A percentile compares a stretch with the other conserved stretches of the same genome.
These are phyloP conservation scores for Darksidea phi DNA, from an alignment of 495 filamentous ascomycete genomes.

Conservation along the genomic window DNA sequence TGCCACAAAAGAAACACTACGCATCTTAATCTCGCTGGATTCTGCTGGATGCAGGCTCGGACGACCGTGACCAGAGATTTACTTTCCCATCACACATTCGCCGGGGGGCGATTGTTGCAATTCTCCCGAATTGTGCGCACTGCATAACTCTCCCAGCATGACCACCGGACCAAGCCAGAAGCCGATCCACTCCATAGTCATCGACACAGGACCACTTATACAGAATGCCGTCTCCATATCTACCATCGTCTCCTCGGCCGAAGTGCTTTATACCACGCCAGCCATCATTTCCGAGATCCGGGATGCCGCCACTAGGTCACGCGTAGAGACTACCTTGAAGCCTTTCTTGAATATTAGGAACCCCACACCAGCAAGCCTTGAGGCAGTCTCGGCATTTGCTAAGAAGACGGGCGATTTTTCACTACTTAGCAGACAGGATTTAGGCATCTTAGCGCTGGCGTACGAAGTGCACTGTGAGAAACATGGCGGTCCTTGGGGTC, in stretches of 20 bases:
- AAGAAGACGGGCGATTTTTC: slow-evolving; percentile 84
- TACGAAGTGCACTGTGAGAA: slow-evolving; percentile 87
- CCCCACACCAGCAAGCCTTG: slow-evolving; percentile 72
- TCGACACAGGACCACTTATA: slow-evolving; percentile 90
- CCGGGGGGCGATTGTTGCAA: not conserved
- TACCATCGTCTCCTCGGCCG: slow-evolving; percentile 69
- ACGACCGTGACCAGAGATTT: too few species aligned
- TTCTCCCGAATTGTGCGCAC: too few species aligned
- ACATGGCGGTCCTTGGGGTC: slow-evolving; percentile 78
- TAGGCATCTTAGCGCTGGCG: slow-evolving; percentile 82
- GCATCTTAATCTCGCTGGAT: too few species aligned
- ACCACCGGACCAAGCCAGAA: slow-evolving; percentile 46
- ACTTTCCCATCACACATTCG: too few species aligned
- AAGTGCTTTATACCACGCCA: slow-evolving; percentile 80
- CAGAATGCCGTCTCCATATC: slow-evolving; percentile 81
- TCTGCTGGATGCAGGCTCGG: too few species aligned
- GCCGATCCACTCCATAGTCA: slow-evolving; percentile 75
- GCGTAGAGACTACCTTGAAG: slow-evolving; percentile 75
- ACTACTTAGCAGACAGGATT: slow-evolving; percentile 82
- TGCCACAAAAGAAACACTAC: not conserved
- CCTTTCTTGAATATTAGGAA: slow-evolving; percentile 79
- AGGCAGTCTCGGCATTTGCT: slow-evolving; percentile 79
- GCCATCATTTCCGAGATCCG: slow-evolving; percentile 84
- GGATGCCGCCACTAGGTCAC: slow-evolving; percentile 74
- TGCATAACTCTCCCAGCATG: slow-evolving; percentile 5